Evolutionary conservation across 2,329 filamentous ascomycete species (phyloP).

Genomic region (Fusarium pseudocircinatum): DNA sequence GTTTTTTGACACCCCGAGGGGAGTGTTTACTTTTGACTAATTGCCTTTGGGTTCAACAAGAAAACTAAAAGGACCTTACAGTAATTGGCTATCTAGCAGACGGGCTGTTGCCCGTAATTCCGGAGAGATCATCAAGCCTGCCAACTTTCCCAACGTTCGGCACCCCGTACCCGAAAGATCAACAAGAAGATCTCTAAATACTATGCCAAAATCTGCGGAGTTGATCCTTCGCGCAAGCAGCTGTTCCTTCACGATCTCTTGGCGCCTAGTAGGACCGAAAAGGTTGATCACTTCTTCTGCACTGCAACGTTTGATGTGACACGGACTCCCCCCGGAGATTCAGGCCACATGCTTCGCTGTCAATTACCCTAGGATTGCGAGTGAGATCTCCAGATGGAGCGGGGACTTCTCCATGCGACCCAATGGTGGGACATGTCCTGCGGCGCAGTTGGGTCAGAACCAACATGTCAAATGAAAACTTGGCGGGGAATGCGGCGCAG

Average conservation of each 20-base stretch:
- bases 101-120: neutral
- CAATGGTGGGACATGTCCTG: neutral
- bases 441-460: neutral
- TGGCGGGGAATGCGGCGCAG: neutral
- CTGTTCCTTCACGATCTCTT: neutral
- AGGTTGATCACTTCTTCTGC: neutral
- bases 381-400: neutral
- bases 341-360: neutral
- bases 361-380: neutral
- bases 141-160: neutral
- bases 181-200: neutral
- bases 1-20: too few species aligned
- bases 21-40: too few species aligned
- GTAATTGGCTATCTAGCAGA: neutral
- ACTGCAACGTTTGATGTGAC: neutral
- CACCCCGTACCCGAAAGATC: neutral
- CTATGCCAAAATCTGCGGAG: neutral
- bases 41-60: too few species aligned
- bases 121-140: rapidly evolving
- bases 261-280: neutral
- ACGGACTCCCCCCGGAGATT: neutral
- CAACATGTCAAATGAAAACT: neutral
- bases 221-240: neutral
- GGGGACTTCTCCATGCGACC: neutral
- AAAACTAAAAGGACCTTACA: too few species aligned